A percentile compares a stretch with the other conserved stretches of the same genome.
Conservation (phyloP, 164 flowering plant genomes). For the Aristolochia californica region DNA sequence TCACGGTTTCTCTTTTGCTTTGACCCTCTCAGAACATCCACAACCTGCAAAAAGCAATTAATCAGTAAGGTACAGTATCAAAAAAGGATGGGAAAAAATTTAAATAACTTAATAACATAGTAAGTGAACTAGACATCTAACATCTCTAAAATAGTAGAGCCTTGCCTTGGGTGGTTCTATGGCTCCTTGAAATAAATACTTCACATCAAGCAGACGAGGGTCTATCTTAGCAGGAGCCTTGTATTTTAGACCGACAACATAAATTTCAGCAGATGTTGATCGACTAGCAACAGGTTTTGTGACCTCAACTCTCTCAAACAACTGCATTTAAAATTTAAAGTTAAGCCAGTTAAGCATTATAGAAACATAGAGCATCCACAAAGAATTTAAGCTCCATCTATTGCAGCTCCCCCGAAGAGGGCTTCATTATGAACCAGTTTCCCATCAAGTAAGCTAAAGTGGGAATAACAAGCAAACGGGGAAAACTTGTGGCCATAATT, state of each 20-base stretch:
- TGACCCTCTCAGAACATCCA: slow-evolving; percentile 70
- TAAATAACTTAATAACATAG: not conserved
- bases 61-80: not conserved
- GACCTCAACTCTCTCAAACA: slow-evolving; percentile 92
- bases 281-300: slow-evolving; percentile 89
- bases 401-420: not conserved
- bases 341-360: slow-evolving; percentile 3
- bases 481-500: not conserved
- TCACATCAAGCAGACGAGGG: slow-evolving; percentile 91
- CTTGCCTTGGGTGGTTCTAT: slow-evolving; percentile 59
- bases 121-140: too few species aligned
- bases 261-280: slow-evolving; percentile 84
- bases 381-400: not conserved
- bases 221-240: slow-evolving; percentile 96
- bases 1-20: slow-evolving; percentile 87
- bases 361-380: not conserved
- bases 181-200: slow-evolving; percentile 62
- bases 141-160: too few species aligned
- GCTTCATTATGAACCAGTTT: not conserved
- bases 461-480: not conserved
- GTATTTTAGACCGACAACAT: slow-evolving; percentile 56
- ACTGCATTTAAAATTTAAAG: slow-evolving; percentile 29
- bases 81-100: not conserved
- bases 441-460: not conserved
- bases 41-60: slow-evolving; percentile 30